Evolutionary conservation across 2,329 filamentous ascomycete genomes (phyloP).

Genomic region (Aspergillus ochraceus): DNA sequence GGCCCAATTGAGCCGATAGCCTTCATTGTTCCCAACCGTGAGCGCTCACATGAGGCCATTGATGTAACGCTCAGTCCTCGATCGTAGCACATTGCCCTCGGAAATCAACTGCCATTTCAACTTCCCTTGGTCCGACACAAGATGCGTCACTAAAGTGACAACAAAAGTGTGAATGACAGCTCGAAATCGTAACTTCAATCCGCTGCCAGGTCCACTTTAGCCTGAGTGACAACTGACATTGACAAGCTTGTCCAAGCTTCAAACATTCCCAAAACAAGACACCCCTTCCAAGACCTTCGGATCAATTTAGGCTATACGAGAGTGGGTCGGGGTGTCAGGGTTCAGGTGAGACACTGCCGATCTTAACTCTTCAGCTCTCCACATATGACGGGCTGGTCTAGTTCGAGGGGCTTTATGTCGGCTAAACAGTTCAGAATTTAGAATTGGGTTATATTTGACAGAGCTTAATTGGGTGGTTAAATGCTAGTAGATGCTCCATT

Average conservation of each 20-base stretch:
- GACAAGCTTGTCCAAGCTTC: not conserved
- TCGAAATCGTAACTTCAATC: not conserved
- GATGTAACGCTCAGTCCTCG: not conserved
- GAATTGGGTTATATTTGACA: not conserved
- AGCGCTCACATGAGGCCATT: not conserved
- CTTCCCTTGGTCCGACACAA: not conserved
- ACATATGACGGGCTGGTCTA: not conserved
- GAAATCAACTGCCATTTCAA: not conserved
- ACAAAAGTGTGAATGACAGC: not conserved
- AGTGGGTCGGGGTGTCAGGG: not conserved
- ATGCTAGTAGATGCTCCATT: not conserved
- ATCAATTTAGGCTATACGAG: not conserved
- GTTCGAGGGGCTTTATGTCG: not conserved
- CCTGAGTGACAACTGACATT: not conserved
- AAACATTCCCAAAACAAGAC: not conserved
- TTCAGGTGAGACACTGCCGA: not conserved
- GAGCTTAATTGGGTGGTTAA: not conserved
- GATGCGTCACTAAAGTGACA: not conserved
- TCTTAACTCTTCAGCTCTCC: not conserved
- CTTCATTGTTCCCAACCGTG: not conserved
- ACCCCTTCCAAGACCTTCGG: not conserved
- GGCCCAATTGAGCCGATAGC: not conserved
- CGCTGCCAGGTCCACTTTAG: not conserved
- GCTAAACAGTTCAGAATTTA: not conserved
- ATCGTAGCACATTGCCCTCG: not conserved